phyloP scores from a whole-genome alignment of 768 basidiomycete species.

The Solioccasus polychromus region DNA sequence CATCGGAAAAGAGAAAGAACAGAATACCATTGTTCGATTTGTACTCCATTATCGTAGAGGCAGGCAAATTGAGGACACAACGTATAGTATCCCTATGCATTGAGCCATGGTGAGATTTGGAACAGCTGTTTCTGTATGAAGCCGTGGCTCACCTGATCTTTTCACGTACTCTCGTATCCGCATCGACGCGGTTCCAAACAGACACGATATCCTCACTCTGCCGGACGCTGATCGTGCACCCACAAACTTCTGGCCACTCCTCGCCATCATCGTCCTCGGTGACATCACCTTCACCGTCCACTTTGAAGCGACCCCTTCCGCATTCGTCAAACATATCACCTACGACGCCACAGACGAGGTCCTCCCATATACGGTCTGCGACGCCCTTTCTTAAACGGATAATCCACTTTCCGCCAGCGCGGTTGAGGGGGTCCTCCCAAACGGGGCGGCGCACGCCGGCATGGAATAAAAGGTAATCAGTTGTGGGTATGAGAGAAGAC shows the following conservation, averaged over 20 bases:
- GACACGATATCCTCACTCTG: constrained; percentile 93
- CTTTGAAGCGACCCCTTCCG: constrained; percentile 31
- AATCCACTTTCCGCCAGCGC: constrained; percentile 92
- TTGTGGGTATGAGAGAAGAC: constrained; percentile 80
- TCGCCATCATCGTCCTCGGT: constrained; percentile 36
- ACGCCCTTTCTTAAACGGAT: constrained; percentile 89
- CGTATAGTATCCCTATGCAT: constrained; percentile 72
- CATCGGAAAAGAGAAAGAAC: background rate
- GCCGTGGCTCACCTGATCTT: constrained; percentile 68
- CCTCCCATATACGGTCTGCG: constrained; percentile 89
- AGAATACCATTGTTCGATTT: constrained; percentile 82
- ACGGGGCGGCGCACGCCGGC: constrained; percentile 81
- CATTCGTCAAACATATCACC: constrained; percentile 88
- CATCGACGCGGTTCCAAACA: constrained; percentile 87
- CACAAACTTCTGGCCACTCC: constrained; percentile 84
- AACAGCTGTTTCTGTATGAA: constrained; percentile 17
- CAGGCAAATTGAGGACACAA: constrained; percentile 69
- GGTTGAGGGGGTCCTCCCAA: constrained; percentile 94
- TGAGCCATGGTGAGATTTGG: constrained; percentile 4
- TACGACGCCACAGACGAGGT: constrained; percentile 79
- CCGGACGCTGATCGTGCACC: constrained; percentile 91
- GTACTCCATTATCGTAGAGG: constrained; percentile 86
- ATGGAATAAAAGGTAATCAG: constrained; percentile 93
- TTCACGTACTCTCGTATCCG: constrained; percentile 71
- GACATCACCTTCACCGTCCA: constrained; percentile 32